Base-by-base conservation (phyloP, 768 basidiomycete genomes). In the Zangia roseola region DNA sequence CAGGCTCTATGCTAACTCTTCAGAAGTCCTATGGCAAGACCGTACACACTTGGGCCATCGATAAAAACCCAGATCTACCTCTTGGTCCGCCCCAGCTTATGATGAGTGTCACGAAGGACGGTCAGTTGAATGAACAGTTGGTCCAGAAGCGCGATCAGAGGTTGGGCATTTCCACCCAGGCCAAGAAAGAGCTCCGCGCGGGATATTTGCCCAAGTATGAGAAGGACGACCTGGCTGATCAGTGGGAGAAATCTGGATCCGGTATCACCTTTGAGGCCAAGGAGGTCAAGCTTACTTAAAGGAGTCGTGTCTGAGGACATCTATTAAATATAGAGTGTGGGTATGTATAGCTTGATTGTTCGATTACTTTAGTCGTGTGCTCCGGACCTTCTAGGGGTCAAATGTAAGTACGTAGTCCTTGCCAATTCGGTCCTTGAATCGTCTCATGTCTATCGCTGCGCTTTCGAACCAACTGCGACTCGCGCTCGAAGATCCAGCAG, bases 391-490 rank as follows among this genome's bases (percentile, higher is more conserved):
- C 23, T 17, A 43, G 31, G 26, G 24, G 42, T 35, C 2, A 7
- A 20, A 23, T 52, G 19, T 26, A 30, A 42, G 26, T 8, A 28
- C 26, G 26, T 10, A 9, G 43, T 24, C 20, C 30, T 44, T 50
- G 50, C 47, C 37, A 45, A 50, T 37, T 57, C 48, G 26, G 47
- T 53, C 45, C 19, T 19, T 19, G 26, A 47, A 43, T 13, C 26
- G 37, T 49, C 42, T 49, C 53, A 74, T 71, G 64, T 66, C 61
- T 54, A 61, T 69, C 68, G 73, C 58, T 34, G 62, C 74, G 25
- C 61, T 77, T 47, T 66, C 67, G 43, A 76, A 74, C 57, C 79
- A 82, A 52, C 69, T 88, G 40, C 81, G 83, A 53, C 70, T 76
- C 42, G 71, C 79, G 7, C 75, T 89, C 51, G 80, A 81, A 57